Evolutionary conservation across 2,329 filamentous ascomycete species (phyloP), one percentile per base, ranked within the genome.

Genomic region (Colletotrichum brevisporum): DNA sequence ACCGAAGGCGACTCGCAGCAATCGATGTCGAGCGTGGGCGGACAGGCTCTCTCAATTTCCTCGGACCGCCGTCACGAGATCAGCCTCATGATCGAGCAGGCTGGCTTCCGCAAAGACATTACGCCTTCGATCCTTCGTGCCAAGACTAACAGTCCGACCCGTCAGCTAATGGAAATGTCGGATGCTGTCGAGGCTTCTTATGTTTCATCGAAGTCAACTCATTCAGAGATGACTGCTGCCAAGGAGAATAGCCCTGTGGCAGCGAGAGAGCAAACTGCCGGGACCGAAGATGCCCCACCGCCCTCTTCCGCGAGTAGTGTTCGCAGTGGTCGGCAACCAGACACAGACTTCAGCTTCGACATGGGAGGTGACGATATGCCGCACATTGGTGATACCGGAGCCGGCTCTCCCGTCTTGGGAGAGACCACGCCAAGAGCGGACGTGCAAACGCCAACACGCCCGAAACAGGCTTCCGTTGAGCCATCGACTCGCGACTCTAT

Each of bases 301-400:
- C 75, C 77, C 3, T 83, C 82, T 0, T 82, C 83, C 21, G 75
- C 75, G 9, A 80, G 79, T 67, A 88, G 82, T 72, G 75, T 80
- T 71, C 79, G 54, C 68, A 88, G 83, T 73, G 86, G 86, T 26
- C 82, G 85, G 15, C 87, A 89, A 66, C 82, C 83, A 4, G 84
- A 86, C 64, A 82, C 80, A 5, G 75, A 79, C 13, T 80, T 81
- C 59, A 76, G 77, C 71, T 74, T 79, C 15, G 79, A 81, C 43
- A 74, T 78, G 47, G 78, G 79, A 47, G 69, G 72, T 18, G 74
- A 79, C 4, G 76, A 78, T 1, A 72, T 78, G 0, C 48, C 43
- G 21, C 68, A 60, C 39, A 50, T 71, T 3, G 36, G 51, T 24
- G 60, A 67, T 18, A 58, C 50, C 12, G 58, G 45, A 10, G 59